Conservation (phyloP, 805 yeast species). For the Candida golubevii region DNA sequence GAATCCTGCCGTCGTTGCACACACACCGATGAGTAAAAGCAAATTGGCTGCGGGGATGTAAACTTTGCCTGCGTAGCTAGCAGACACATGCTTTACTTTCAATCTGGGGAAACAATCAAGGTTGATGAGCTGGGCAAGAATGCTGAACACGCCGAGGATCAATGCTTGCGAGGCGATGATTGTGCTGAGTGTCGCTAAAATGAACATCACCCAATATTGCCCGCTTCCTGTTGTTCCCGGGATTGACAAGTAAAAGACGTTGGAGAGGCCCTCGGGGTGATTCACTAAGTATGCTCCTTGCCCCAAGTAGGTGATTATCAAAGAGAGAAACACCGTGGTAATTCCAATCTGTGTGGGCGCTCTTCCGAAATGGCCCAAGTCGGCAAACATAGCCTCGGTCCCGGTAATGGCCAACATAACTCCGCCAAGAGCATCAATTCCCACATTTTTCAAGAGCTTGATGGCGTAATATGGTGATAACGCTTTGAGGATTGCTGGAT, state of each 20-base stretch:
- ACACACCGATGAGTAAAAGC: conserved; percentile 48
- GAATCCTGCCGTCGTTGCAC: conserved; percentile 50
- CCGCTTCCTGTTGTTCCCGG: conserved; percentile 46
- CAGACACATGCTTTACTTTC: conserved; percentile 43
- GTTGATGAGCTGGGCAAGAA: conserved; percentile 48
- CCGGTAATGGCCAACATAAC: conserved; percentile 57
- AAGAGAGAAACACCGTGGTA: conserved; percentile 47
- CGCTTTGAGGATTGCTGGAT: conserved; percentile 44
- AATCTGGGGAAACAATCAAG: conserved; percentile 53
- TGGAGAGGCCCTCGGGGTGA: conserved; percentile 36
- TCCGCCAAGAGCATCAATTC: conserved; percentile 44
- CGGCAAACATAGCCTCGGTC: conserved; percentile 62
- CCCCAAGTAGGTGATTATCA: conserved; percentile 53
- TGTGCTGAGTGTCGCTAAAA: conserved; percentile 50
- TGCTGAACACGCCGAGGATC: conserved; percentile 51
- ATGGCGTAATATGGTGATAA: conserved; percentile 52
- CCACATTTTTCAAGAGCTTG: conserved; percentile 35
- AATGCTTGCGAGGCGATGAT: conserved; percentile 60
- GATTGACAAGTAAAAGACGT: conserved; percentile 45
- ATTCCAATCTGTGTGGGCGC: conserved; percentile 47
- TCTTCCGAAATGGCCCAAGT: conserved; percentile 53
- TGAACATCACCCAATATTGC: conserved; percentile 48
- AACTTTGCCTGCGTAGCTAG: conserved; percentile 44
- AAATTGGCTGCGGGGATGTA: conserved; percentile 50
- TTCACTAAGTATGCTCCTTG: conserved; percentile 48